Percentiles rank a stretch among this genome's conserved stretches.
Conservation (phyloP, 352 stramenopile genomes). For the Pythium utonaiense region DNA sequence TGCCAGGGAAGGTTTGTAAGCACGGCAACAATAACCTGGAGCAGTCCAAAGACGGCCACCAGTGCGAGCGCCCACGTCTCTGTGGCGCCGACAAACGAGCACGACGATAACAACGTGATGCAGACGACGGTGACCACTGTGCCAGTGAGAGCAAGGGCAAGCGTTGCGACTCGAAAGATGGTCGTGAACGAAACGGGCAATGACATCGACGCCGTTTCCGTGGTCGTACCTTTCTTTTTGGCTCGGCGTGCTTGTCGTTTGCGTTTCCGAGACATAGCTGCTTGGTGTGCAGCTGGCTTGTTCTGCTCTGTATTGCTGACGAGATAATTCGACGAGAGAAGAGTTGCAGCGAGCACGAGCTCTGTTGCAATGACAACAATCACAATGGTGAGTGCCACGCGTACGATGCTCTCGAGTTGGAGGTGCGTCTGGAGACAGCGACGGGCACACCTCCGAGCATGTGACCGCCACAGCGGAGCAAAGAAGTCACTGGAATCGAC, state of each 20-base stretch:
- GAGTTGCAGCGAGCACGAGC: conserved; percentile 6
- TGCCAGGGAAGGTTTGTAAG: neutral
- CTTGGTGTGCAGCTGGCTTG: neutral
- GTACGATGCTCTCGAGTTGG: conserved; percentile 6
- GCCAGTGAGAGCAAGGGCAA: conserved; percentile 19
- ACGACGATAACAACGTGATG: conserved; percentile 15
- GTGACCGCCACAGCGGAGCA: conserved; percentile 18
- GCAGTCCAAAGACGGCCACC: conserved; percentile 21
- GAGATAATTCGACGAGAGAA: conserved; percentile 12
- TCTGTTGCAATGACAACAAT: conserved; percentile 6
- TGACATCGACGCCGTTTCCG: neutral
- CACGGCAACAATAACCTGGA: conserved; percentile 6
- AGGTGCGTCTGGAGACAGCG: conserved; percentile 5
- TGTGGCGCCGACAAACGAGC: conserved; percentile 22
- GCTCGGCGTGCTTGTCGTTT: neutral
- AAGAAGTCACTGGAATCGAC: conserved; percentile 37
- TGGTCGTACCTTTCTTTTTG: neutral
- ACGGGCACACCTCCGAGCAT: neutral
- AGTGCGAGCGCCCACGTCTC: conserved; percentile 29
- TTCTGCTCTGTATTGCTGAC: neutral
- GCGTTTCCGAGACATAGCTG: conserved; percentile 1
- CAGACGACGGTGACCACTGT: neutral
- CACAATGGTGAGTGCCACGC: neutral
- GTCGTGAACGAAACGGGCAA: neutral
- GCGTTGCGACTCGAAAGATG: conserved; percentile 21